Base-by-base conservation (phyloP, 2,329 filamentous ascomycete species). In the Dothiorella sarmentorum region DNA sequence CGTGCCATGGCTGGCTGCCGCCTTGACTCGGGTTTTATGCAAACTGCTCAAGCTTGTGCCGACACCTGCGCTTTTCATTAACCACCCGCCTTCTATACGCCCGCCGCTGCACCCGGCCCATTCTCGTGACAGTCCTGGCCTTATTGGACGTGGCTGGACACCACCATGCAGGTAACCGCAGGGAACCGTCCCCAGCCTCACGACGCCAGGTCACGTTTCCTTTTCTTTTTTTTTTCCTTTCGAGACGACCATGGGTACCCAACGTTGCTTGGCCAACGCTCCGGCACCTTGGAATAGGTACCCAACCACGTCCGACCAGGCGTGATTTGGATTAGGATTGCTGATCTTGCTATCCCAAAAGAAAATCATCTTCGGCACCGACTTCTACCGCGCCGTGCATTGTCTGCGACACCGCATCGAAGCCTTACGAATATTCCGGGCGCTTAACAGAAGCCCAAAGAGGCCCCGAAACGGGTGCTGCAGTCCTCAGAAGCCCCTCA, bases 261-360 rank as follows among this genome's bases (percentile, higher is more conserved):
- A 37, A 47, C 26, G 55, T 57, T 57, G 55, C 55, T 57, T 57
- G 55, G 55, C 29, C 55, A 57, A 57, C 55, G 55, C 55, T 47
- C 55, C 42, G 22, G 24, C 40, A 9, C 40, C 55, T 20, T 49
- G 55, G 55, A 38, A 24, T 40, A 37, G 40, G 40, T 38, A 57
- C 29, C 55, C 55, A 44, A 57, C 42, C 22, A 38, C 49, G 49
- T 18, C 33, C 33, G 33, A 40, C 49, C 49, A 53, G 10, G 24
- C 49, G 35, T 53, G 49, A 53, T 53, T 22, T 40, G 49, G 49
- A 37, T 40, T 53, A 40, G 35, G 17, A 53, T n/a, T 29, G 49
- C 49, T 40, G 49, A 53, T 53, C 49, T 53, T 53, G 33, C 52
- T 26, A 38, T 56, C 26, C 47, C 37, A 33, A 11, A 18, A 20